Evolutionary conservation across 768 basidiomycete species (phyloP), one percentile per base, ranked within the genome.

Genomic region (Naematelia encephala): DNA sequence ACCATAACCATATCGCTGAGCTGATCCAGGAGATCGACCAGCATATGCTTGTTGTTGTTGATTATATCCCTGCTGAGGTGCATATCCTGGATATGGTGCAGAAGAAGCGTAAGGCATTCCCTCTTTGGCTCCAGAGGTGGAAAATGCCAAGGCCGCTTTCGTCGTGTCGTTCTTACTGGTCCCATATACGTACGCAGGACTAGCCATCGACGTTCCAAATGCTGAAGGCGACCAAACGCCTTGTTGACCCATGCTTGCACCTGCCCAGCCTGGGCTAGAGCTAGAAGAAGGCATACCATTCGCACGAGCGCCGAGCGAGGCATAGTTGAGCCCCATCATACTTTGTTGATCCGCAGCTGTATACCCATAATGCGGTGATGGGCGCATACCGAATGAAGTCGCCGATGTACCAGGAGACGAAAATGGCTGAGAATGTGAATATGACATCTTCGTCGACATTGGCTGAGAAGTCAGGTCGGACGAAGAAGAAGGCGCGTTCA

Each of bases 201-300:
- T 49, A 26, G 68, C 47, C 68, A 66, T 59, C 16, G 68, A 63
- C 4, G 69, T 48, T 13, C 66, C 67, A 42, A 71, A 71, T 3
- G 69, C 64, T 2, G 67, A 56, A 28, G 66, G 60, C 2, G 69
- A 71, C 69, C 69, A 71, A 4, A 67, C 56, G 25, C 46, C 46
- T 47, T 19, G 46, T 47, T 47, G 46, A 47, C 21, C 21, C n/a
- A 26, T 47, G 19, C n/a, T 21, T 21, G 19, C 46, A 19, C 25
- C 25, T 8, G 46, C 46, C n/a, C 46, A 19, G 19, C 46, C 25
- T 19, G 46, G 46, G 21, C 25, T 47, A 8, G 19, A 19, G 46
- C n/a, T 19, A 21, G n/a, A 47, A 5, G 25, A 47, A 5, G 16
- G 5, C 21, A 55, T 23, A 13, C 42, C 54, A 44, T 55, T 55